Evolutionary conservation across 1,284 basidiomycete genomes (phyloP), one percentile per base, ranked within the genome.

Genomic region (Trametes pubescens): DNA sequence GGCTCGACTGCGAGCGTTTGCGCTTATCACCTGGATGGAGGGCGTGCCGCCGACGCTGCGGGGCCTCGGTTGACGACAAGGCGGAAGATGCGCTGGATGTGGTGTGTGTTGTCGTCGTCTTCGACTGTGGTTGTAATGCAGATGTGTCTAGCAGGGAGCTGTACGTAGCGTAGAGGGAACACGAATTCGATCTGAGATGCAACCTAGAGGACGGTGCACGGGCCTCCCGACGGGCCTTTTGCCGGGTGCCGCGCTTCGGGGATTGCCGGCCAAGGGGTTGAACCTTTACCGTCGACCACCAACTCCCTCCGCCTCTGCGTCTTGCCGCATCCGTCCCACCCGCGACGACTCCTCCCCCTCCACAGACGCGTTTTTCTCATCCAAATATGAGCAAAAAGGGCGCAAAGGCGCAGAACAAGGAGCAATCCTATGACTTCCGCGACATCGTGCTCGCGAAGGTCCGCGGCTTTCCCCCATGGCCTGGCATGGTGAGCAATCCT

Each of bases 391-490:
- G 81, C 79, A 88, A 87, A 82, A 88, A 87, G 78, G 76, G 74
- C 51, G 71, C 78, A 69, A 87, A 86, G 77, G 71, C 79, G 53
- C 76, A 74, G 57, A 72, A 73, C 22, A 76, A 78, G 76, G 81
- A 80, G 69, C 78, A 79, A 35, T 79, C 78, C 66, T 90, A 86
- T 76, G 79, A 82, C 40, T 71, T 82, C 60, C 85, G 92, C 74
- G 95, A 98, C 76, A 84, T 95, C 71, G 95, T 99, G 37, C 87
- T 98, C 64, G 95, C 88, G 44, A 96, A 98, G 82, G 82, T 99
- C 74, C 93, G 93, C 80, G 96, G 97, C 16, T 99, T 86, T 81
- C 95, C 97, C 14, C 86, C 92, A 34, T 99, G 96, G 96, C 94
- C 94, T 64, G 93, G 88, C 73, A 91, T 91, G 81, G 94, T 95